phyloP scores from a whole-genome alignment of 305 asterid species.

The Petunia hybrid region DNA sequence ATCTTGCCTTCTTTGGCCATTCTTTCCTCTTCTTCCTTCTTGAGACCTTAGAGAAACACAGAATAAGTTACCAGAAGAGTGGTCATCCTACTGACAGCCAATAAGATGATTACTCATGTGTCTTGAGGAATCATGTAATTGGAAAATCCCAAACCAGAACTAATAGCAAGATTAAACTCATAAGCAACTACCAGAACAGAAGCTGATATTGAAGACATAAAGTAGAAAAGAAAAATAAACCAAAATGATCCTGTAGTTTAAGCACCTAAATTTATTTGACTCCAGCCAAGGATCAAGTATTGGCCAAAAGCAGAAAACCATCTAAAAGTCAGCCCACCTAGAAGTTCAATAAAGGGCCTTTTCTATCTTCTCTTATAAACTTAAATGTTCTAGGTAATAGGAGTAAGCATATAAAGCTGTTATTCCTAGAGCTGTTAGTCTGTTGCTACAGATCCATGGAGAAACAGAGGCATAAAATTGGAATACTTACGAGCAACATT shows the following conservation, averaged over 20 bases:
- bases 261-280: neutral
- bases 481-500: constrained; percentile 84
- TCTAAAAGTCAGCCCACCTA: neutral
- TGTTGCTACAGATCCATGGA: neutral
- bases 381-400: neutral
- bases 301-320: neutral
- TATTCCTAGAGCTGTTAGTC: constrained; percentile 24
- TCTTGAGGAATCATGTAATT: neutral
- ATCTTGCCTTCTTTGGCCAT: constrained; percentile 60
- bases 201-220: neutral
- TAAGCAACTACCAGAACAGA: constrained; percentile 15
- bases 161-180: constrained; percentile 2
- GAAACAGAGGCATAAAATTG: constrained; percentile 26
- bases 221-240: neutral
- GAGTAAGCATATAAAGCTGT: neutral
- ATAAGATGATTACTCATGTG: neutral
- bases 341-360: constrained; percentile 1
- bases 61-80: neutral
- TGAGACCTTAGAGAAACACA: constrained; percentile 60
- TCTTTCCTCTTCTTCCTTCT: constrained; percentile 89
- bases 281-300: constrained; percentile 7
- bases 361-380: neutral
- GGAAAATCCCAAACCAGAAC: neutral
- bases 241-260: neutral
- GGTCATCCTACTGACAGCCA: neutral